These are phyloP conservation scores for Lentinula sp. DNA, from an alignment of 768 basidiomycete genomes.

Conservation along the genomic window DNA sequence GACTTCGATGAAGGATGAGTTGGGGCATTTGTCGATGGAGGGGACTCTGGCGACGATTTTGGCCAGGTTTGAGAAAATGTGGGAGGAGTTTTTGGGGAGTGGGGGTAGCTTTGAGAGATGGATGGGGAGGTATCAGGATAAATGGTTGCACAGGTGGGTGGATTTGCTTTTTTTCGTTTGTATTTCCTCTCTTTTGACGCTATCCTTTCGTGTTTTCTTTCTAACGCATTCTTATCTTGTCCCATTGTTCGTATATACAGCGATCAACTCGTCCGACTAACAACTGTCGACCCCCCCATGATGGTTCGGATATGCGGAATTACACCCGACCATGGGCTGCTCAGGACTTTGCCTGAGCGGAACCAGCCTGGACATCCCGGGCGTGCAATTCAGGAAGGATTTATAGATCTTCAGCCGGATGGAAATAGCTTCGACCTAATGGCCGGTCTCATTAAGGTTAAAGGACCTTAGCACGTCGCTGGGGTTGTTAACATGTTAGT, in stretches of 20 bases:
- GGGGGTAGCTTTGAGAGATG: slow-evolving; percentile 77
- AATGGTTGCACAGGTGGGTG: slow-evolving; percentile 59
- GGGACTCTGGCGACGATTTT: slow-evolving; percentile 69
- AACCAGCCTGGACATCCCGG: not conserved
- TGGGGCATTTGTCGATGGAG: slow-evolving; percentile 52
- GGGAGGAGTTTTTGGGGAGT: slow-evolving; percentile 61
- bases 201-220: too few species aligned
- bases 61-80: slow-evolving; percentile 71
- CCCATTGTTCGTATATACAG: slow-evolving; percentile 27
- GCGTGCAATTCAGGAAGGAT: slow-evolving; percentile 28
- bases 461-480: slow-evolving; percentile 11
- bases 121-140: slow-evolving; percentile 65
- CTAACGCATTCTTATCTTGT: too few species aligned
- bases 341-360: slow-evolving; percentile 70
- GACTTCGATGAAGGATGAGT: not conserved
- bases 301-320: slow-evolving; percentile 78
- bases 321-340: slow-evolving; percentile 79
- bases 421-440: slow-evolving; percentile 97
- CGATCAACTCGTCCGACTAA: slow-evolving; percentile 77
- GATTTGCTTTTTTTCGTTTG: slow-evolving; percentile 35
- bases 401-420: slow-evolving; percentile 92
- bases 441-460: slow-evolving; percentile 73
- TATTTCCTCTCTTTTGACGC: not conserved
- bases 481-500: not conserved
- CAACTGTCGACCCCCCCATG: slow-evolving; percentile 64